Conservation (phyloP, 2,329 filamentous ascomycete genomes). For the Calycina marina region DNA sequence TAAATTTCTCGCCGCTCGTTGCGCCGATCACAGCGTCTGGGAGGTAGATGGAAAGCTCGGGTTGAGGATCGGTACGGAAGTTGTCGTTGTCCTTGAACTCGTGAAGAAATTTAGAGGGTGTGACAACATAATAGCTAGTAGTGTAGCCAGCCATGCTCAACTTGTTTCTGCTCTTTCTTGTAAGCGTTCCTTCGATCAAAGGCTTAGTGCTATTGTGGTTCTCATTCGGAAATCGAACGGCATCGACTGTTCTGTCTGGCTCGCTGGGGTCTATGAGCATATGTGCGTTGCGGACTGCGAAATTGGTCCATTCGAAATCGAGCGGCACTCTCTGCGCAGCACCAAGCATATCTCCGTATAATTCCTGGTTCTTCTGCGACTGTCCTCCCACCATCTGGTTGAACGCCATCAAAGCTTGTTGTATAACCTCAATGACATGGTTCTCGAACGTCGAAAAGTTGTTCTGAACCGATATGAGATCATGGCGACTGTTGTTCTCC, state of each 20-base stretch:
- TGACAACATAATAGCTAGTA: slow-evolving; percentile 79
- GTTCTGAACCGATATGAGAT: slow-evolving; percentile 81
- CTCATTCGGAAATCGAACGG: slow-evolving; percentile 79
- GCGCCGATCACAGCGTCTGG: slow-evolving; percentile 72
- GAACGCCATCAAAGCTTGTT: slow-evolving; percentile 72
- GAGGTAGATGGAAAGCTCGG: slow-evolving; percentile 81
- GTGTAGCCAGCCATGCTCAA: slow-evolving; percentile 60
- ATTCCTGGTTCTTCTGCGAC: slow-evolving; percentile 62
- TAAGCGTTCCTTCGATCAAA: slow-evolving; percentile 74
- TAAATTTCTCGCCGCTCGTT: slow-evolving; percentile 71
- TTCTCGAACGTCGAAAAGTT: slow-evolving; percentile 79
- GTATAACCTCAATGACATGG: slow-evolving; percentile 70
- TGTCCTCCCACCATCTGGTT: slow-evolving; percentile 68
- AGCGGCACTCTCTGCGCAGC: slow-evolving; percentile 62
- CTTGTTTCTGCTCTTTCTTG: slow-evolving; percentile 83
- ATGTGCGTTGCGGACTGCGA: slow-evolving; percentile 55
- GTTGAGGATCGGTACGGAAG: slow-evolving; percentile 53
- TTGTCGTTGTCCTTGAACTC: slow-evolving; percentile 91
- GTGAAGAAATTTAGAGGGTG: slow-evolving; percentile 76
- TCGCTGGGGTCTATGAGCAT: slow-evolving; percentile 66
- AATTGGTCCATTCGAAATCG: slow-evolving; percentile 87
- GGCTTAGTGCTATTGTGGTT: slow-evolving; percentile 66
- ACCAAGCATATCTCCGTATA: slow-evolving; percentile 73
- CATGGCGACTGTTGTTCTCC: slow-evolving; percentile 92
- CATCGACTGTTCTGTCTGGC: slow-evolving; percentile 56